Conservation (phyloP, 768 basidiomycete genomes). For the Dendrothele bispora region DNA sequence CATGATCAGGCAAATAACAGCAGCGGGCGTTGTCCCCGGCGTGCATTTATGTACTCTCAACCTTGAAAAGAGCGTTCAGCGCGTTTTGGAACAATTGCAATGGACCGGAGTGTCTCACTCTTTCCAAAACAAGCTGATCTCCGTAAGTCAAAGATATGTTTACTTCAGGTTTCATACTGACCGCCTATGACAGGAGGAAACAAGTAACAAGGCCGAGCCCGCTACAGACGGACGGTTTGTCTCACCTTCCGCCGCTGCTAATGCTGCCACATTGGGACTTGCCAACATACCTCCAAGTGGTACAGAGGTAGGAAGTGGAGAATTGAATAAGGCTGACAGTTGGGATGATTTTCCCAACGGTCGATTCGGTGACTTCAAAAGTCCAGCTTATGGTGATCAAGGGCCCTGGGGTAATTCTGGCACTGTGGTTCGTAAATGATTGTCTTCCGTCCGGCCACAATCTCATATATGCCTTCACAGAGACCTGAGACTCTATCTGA, state of each 20-base stretch:
- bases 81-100: slow-evolving; percentile 74
- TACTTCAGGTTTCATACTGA: not conserved
- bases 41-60: slow-evolving; percentile 97
- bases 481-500: slow-evolving; percentile 59
- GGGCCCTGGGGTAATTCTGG: slow-evolving; percentile 76
- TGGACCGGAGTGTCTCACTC: slow-evolving; percentile 55
- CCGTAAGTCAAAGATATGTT: slow-evolving; percentile 47
- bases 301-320: slow-evolving; percentile 65
- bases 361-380: slow-evolving; percentile 95
- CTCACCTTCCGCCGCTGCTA: slow-evolving; percentile 65
- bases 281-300: slow-evolving; percentile 48
- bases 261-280: slow-evolving; percentile 58
- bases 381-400: slow-evolving; percentile 88
- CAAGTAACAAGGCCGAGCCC: slow-evolving; percentile 24
- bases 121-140: slow-evolving; percentile 64
- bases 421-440: slow-evolving; percentile 45
- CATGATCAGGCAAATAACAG: slow-evolving; percentile 67
- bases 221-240: slow-evolving; percentile 46
- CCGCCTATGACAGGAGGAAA: slow-evolving; percentile 35
- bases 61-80: slow-evolving; percentile 91
- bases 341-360: slow-evolving; percentile 99
- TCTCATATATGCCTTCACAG: slow-evolving; percentile 31
- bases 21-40: slow-evolving; percentile 60
- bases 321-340: slow-evolving; percentile 71
- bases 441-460: not conserved